Conservation (phyloP, 163 green algal genomes). For the Prototheca wickerhamii region DNA sequence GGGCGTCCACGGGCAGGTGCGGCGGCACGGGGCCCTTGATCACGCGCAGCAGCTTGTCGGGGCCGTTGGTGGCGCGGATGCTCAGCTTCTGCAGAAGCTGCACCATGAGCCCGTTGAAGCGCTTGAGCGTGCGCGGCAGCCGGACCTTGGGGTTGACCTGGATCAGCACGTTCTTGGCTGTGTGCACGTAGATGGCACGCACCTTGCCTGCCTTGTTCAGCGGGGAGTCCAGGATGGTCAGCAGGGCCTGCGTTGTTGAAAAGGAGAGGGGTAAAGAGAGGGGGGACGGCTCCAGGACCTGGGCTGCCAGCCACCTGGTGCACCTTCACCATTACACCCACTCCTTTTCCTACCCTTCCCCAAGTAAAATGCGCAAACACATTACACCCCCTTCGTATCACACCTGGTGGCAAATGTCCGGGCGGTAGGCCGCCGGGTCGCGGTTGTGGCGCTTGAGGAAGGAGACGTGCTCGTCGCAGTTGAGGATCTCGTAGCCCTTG, state of each 20-base stretch:
- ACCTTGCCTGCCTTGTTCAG: slow-evolving; percentile 91
- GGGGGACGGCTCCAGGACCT: too few species aligned
- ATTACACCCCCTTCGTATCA: not conserved
- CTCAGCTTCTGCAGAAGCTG: slow-evolving; percentile 98
- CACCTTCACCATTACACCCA: too few species aligned
- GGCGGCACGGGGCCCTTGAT: slow-evolving; percentile 94
- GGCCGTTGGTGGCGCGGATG: slow-evolving; percentile 89
- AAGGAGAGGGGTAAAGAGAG: not conserved
- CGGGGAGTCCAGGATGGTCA: slow-evolving; percentile 91
- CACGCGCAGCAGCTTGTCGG: slow-evolving; percentile 91
- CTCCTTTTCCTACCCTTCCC: not conserved
- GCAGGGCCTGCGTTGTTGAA: slow-evolving; percentile 54
- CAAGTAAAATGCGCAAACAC: not conserved
- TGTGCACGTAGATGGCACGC: slow-evolving; percentile 87
- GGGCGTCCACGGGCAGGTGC: slow-evolving; percentile 64
- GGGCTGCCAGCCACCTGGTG: too few species aligned
- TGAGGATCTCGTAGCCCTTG: slow-evolving; percentile 88
- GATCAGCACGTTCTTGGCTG: slow-evolving; percentile 88
- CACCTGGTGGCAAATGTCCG: slow-evolving; percentile 93
- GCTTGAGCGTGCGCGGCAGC: slow-evolving; percentile 89
- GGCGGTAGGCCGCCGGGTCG: slow-evolving; percentile 79
- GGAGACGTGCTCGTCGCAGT: slow-evolving; percentile 91
- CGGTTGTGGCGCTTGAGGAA: slow-evolving; percentile 82
- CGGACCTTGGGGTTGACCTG: slow-evolving; percentile 83
- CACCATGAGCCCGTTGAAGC: slow-evolving; percentile 92